phyloP scores from a whole-genome alignment of 495 filamentous ascomycete genomes.

The Neurospora sublineolata region DNA sequence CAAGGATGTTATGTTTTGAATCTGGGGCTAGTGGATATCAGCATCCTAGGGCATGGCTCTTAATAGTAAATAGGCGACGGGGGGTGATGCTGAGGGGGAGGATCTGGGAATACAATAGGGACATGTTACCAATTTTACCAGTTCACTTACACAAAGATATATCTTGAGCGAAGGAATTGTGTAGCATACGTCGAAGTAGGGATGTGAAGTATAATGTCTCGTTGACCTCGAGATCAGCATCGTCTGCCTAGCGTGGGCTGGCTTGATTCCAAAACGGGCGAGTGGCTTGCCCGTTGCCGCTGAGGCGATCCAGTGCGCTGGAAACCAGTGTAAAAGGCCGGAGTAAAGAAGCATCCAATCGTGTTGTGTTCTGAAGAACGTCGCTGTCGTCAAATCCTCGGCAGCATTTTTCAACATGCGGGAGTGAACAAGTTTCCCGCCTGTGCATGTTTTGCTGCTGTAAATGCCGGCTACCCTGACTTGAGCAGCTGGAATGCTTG shows the following conservation, averaged over 20 bases:
- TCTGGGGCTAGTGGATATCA: background rate
- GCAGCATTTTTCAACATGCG: background rate
- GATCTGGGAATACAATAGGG: background rate
- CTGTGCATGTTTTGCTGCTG: background rate
- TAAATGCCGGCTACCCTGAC: background rate
- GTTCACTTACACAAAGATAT: background rate
- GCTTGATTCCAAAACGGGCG: background rate
- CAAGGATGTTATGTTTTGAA: background rate
- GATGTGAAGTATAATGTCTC: background rate
- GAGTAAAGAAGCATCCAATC: background rate
- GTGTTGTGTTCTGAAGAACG: background rate
- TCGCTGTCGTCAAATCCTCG: background rate
- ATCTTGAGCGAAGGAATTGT: background rate
- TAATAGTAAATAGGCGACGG: background rate
- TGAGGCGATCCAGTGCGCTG: background rate
- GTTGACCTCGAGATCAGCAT: background rate
- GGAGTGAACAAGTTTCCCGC: background rate
- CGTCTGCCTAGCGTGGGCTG: background rate
- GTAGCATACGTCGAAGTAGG: background rate
- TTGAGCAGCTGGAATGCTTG: background rate
- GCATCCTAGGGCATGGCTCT: background rate
- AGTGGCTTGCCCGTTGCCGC: background rate
- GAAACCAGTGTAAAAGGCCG: background rate
- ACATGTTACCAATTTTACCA: background rate
- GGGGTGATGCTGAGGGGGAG: background rate